Base-by-base conservation (phyloP, 208 protist species). In the Phytomonas sp. region DNA sequence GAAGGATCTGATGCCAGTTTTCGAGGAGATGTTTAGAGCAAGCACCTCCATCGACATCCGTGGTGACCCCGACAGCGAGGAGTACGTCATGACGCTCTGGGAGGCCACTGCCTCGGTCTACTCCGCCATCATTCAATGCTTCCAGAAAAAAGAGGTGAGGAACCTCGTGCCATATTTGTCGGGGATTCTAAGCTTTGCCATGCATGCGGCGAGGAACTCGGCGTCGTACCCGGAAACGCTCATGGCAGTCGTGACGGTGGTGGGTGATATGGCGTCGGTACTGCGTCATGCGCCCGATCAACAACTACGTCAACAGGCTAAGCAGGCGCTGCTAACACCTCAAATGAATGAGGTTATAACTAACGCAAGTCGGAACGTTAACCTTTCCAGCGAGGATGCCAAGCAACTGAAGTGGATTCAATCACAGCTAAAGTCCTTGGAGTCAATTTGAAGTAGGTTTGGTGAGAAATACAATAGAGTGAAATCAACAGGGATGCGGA, bases 241-340 rank as follows among this genome's bases (percentile, higher is more conserved):
- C 68, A 60, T 81, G 62, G 85, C 87, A 15, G 76, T 83, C 30
- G 67, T 94, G 29, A 82, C 82, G 75, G 77, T 96, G 62, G 81
- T 94, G 63, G 91, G 87, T 31, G 91, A 96, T 79, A 87, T 94
- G 84, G 87, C 91, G 26, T 85, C 73, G 65, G 86, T 94, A 32
- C 72, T 94, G 0, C 81, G 82, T 60, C 60, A 77, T 33, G 81
- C 77, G 6, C 66, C 77, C 4, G 30, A 67, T 72, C 77, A 63
- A 26, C 71, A 84, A 64, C 74, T 96, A 34, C 76, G 81, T 17
- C 73, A 83, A 62, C 79, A 84, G 69, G 87, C 79, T 20, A 88
- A 91, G 77, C 62, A 72, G 36, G 85, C 88, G 7, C 77, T 96
- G n/a, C 60, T 90, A 30, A 81, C 81, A 26, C 63, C 59, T 7